Evolutionary conservation across 805 yeast genomes (phyloP), one percentile per base, ranked within the genome.

Genomic region (Kuraishia ogatae): DNA sequence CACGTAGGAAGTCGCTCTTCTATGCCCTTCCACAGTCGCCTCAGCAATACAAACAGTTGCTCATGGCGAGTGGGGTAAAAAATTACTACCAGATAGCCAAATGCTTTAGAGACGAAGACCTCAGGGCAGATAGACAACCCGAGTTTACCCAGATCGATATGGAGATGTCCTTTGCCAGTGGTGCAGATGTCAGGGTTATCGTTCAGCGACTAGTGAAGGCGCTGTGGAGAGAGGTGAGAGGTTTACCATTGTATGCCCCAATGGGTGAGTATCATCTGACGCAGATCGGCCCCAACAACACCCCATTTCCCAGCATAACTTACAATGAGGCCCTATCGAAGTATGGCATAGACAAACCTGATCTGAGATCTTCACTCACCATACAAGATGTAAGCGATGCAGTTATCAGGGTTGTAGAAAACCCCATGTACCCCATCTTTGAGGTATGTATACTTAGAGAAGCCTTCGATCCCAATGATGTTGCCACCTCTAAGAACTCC

Each of bases 1-100:
- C 97, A 0, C 77, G 98, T 60, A 71, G 78, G 17, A 65, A 71
- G 1, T 69, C 71, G 2, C 64, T 69, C 20, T 87, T 88, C 68
- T 94, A 93, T 67, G 97, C 99, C 0, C 74, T 94, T 28, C 97
- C 98, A 0, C 99, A 94, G 68, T 89, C 97, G 17, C 99, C 99
- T 0, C 99, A 94, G 66, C 99, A 94, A 66, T 94, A 93, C 66
- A 94, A 94, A 66, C 99, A 94, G 69, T 74, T 94, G 48, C 73
- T 94, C 39, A 94, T 94, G 91, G 96, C 97, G 1, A 85, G 96
- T 48, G 99, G 99, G 1, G 82, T 94, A 47, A 78, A 86, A 53
- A 77, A 82, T 52, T 94, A 94, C 69, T 94, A 82, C 69, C 99
- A 94, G 70, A 74, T 94, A 47, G 98, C 99, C 2, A 84, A 82